phyloP scores from a whole-genome alignment of 2,329 filamentous ascomycete genomes.

The Remersonia thermophila region DNA sequence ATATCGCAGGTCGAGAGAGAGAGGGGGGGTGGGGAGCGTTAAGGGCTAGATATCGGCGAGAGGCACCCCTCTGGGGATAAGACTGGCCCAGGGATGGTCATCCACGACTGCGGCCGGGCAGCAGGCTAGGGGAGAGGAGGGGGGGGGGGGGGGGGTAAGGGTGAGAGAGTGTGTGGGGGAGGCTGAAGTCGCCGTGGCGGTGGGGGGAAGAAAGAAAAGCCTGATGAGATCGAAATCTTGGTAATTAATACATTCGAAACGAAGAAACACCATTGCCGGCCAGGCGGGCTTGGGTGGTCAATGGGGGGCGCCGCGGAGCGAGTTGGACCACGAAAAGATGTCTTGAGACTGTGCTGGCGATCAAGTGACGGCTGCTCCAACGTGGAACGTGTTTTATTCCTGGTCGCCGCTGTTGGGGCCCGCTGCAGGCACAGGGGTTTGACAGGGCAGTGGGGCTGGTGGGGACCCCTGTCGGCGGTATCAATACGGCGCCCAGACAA shows the following conservation, averaged over 20 bases:
- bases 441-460: background rate
- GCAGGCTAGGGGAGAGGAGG: background rate
- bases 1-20: constrained; percentile 10
- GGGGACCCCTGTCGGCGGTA: no score
- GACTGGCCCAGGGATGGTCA: constrained; percentile 13
- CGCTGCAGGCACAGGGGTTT: no score
- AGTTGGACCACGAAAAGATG: constrained; percentile 4
- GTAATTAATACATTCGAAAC: constrained; percentile 8
- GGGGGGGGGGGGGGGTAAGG: background rate
- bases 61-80: constrained; percentile 13
- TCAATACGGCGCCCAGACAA: no score
- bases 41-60: constrained; percentile 10
- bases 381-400: constrained; percentile 18
- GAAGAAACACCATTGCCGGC: constrained; percentile 6
- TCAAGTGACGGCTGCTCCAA: constrained; percentile 10
- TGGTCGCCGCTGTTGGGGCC: background rate
- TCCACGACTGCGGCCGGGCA: constrained; percentile 8
- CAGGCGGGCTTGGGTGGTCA: constrained; percentile 6
- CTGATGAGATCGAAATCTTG: background rate
- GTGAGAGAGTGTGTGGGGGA: background rate
- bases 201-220: background rate
- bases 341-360: background rate
- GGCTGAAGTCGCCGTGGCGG: background rate
- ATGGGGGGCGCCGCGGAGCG: constrained; percentile 1
- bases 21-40: constrained; percentile 1